Evolutionary conservation across 306 rosid species (phyloP).

Genomic region (Begonia loranthoides): DNA sequence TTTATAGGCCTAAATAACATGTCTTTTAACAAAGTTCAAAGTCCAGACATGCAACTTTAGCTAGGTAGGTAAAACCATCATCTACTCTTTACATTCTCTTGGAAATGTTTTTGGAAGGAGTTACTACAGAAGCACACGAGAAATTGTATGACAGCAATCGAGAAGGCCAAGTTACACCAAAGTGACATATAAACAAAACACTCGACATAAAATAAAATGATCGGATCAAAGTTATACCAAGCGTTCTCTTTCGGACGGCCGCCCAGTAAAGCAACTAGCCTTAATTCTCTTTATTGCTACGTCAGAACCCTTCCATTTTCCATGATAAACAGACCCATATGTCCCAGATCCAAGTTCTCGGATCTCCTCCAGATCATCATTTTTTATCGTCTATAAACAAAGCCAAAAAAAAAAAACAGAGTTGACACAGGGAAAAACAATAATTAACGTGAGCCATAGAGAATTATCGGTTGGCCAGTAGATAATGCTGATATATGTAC

Average conservation of each 20-base stretch:
- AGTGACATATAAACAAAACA: no score
- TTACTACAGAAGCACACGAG: no score
- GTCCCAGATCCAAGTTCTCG: conserved; percentile 98
- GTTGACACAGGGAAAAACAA: conserved; percentile 4
- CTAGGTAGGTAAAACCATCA: no score
- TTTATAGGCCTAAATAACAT: no score
- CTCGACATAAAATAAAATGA: conserved; percentile 8
- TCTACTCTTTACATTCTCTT: no score
- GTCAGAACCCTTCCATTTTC: conserved; percentile 98
- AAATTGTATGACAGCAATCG: no score
- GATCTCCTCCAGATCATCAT: conserved; percentile 93
- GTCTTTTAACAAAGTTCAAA: no score
- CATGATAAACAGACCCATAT: conserved; percentile 91
- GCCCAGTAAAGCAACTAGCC: conserved; percentile 95
- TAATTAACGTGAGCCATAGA: conserved; percentile 8
- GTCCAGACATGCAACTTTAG: no score
- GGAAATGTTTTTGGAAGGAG: no score
- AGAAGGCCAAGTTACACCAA: no score
- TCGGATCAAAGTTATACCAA: conserved; percentile 43
- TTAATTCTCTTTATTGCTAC: conserved; percentile 95
- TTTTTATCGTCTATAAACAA: conserved; percentile 61
- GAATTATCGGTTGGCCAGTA: neutral
- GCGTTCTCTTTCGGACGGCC: conserved; percentile 91
- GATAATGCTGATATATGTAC: neutral
- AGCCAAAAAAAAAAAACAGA: conserved; percentile 11